Base-by-base conservation (phyloP, 306 rosid genomes). In the Fagus sylvatica region DNA sequence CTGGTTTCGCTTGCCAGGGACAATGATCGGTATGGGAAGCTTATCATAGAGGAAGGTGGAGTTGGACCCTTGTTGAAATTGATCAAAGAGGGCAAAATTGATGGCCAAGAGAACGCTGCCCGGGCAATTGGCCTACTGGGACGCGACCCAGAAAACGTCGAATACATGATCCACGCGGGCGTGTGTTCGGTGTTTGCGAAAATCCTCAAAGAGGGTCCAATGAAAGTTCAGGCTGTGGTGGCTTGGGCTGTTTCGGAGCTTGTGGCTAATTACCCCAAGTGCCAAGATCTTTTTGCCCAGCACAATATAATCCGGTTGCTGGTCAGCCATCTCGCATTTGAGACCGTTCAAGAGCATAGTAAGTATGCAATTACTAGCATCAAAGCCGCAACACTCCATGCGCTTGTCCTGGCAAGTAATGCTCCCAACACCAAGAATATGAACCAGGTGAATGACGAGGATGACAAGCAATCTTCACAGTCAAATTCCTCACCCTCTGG, bases 271-370 rank as follows among this genome's bases (percentile, higher is more conserved):
- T 70, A 86, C 78, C 93, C 97, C 6, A 88, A 86, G 67, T 95
- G 90, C 55, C 98, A 95, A 80, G 98, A 95, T 82, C 86, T 89
- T 37, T 95, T 95, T 67, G 92, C 88, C 3, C 98, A 95, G 84
- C 86, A 92, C 69, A 89, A 95, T n/a, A 91, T 89, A 8, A 88
- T 89, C 6, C 81, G 96, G 2, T 71, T 93, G 48, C 97, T 95
- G 5, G 98, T 95, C 10, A 74, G 93, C 57, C 98, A 95, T 69
- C 97, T 95, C 22, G 98, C 98, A 1, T 95, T 95, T 30, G 98
- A 92, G 56, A 92, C 98, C 0, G 89, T 92, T 37, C 90, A 92
- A 19, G 98, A 95, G 74, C 98, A 95, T 59, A 92, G 96, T 39
- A 95, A 91, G 88, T 95, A 95, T 43, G 84, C 85, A 1, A 84